Evolutionary conservation across 805 yeast species (phyloP).

Genomic region (Candida pini): DNA sequence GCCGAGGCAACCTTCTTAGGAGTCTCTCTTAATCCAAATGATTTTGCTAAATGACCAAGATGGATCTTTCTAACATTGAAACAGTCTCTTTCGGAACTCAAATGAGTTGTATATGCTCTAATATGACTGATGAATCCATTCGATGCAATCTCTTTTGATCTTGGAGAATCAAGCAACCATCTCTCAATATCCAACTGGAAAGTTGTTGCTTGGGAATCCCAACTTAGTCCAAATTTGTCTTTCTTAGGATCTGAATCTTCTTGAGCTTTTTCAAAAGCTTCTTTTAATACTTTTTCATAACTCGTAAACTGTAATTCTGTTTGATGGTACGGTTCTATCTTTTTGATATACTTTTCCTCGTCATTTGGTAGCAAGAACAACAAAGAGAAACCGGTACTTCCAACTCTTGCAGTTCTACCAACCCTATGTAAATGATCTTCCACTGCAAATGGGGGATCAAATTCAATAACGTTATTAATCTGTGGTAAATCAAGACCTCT

Average conservation of each 20-base stretch:
- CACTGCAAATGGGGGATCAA: constrained; percentile 89
- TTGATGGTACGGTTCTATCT: constrained; percentile 52
- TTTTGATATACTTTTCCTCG: constrained; percentile 78
- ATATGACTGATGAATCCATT: constrained; percentile 84
- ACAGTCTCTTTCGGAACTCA: constrained; percentile 66
- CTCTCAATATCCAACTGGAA: constrained; percentile 92
- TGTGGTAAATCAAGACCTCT: constrained; percentile 92
- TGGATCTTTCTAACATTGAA: constrained; percentile 83
- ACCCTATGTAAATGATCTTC: constrained; percentile 96
- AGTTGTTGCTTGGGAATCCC: constrained; percentile 95
- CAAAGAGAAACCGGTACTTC: constrained; percentile 71
- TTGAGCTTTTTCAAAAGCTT: constrained; percentile 20
- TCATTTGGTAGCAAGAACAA: constrained; percentile 81
- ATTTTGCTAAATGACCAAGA: constrained; percentile 92
- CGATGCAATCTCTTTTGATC: constrained; percentile 59
- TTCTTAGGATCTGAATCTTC: too few species aligned
- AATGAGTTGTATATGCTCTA: constrained; percentile 94
- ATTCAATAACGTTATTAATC: constrained; percentile 81
- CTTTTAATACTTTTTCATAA: constrained; percentile 37
- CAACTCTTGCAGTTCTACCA: constrained; percentile 99
- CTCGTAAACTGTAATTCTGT: constrained; percentile 37
- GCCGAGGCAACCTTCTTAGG: constrained; percentile 71
- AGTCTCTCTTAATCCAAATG: constrained; percentile 91
- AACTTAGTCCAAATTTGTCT: constrained; percentile 36
- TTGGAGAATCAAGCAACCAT: constrained; percentile 68